These are phyloP conservation scores for Warburgia ugandensis DNA, from an alignment of 164 flowering plant species.

Conservation along the genomic window DNA sequence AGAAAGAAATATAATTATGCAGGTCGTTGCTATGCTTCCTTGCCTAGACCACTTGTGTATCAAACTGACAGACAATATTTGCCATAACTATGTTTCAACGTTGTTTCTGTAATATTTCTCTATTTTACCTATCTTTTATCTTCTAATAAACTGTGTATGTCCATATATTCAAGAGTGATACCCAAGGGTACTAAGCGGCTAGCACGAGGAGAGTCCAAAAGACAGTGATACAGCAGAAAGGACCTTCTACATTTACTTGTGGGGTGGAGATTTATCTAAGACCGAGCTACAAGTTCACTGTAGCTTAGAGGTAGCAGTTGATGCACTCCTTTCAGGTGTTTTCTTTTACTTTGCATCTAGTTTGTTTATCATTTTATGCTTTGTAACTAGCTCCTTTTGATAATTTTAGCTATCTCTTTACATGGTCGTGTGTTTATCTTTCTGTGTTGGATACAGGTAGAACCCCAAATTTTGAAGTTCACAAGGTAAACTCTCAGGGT, in stretches of 20 bases:
- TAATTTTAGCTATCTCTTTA: too few species aligned
- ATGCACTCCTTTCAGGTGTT: slow-evolving; percentile 77
- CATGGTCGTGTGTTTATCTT: slow-evolving; percentile 2
- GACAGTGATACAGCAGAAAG: slow-evolving; percentile 83
- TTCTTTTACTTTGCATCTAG: neutral
- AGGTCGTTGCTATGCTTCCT: too few species aligned
- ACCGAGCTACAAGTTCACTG: slow-evolving; percentile 69
- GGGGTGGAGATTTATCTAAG: slow-evolving; percentile 88
- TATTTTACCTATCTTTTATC: neutral
- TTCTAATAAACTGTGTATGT: slow-evolving; percentile 9
- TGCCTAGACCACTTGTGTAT: too few species aligned
- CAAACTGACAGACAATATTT: too few species aligned
- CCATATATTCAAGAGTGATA: slow-evolving; percentile 54
- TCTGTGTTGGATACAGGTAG: slow-evolving; percentile 41
- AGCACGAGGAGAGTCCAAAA: slow-evolving; percentile 84
- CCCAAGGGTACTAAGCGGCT: slow-evolving; percentile 97
- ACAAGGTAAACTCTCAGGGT: slow-evolving; percentile 38
- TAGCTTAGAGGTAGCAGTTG: slow-evolving; percentile 85
- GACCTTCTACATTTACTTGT: slow-evolving; percentile 80
- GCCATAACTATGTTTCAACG: neutral
- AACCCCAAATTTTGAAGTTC: slow-evolving; percentile 54
- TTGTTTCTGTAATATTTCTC: neutral
- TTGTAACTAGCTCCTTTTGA: too few species aligned
- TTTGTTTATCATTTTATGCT: neutral
- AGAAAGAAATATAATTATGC: too few species aligned